Evolutionary conservation across 768 basidiomycete species (phyloP).

Genomic region (Pulveroboletus sp.): DNA sequence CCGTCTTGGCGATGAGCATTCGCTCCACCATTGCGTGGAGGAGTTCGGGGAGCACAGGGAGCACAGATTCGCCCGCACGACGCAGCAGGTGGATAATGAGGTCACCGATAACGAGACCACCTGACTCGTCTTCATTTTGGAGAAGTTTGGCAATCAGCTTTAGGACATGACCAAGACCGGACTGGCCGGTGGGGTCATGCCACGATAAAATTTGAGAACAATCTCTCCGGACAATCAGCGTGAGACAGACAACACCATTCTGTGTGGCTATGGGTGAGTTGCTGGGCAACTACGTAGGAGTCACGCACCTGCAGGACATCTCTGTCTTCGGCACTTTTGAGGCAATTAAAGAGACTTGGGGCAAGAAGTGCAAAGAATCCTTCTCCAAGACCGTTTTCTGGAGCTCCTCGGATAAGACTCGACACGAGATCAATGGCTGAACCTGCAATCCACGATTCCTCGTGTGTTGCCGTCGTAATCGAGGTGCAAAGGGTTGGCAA

Average conservation of each 20-base stretch:
- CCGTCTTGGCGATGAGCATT: conserved; percentile 82
- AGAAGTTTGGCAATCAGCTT: conserved; percentile 74
- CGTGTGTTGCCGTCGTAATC: conserved; percentile 50
- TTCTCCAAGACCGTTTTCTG: conserved; percentile 61
- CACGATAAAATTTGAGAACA: conserved; percentile 75
- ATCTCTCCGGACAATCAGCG: conserved; percentile 83
- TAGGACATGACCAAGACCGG: conserved; percentile 73
- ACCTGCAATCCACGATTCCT: conserved; percentile 70
- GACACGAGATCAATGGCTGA: conserved; percentile 81
- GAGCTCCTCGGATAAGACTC: conserved; percentile 65
- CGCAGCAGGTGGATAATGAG: conserved; percentile 90
- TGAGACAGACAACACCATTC: conserved; percentile 82
- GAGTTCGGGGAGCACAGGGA: conserved; percentile 83
- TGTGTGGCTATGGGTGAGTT: conserved; percentile 26
- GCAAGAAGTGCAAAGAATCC: conserved; percentile 78
- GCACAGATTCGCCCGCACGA: conserved; percentile 71
- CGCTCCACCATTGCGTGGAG: conserved; percentile 78
- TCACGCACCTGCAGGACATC: conserved; percentile 68
- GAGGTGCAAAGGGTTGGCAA: conserved; percentile 68
- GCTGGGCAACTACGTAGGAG: neutral
- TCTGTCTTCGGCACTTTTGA: conserved; percentile 74
- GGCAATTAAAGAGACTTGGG: conserved; percentile 64
- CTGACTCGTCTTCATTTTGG: conserved; percentile 80
- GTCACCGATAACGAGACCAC: conserved; percentile 90
- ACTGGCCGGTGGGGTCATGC: conserved; percentile 59